Conservation (phyloP, 2,329 filamentous ascomycete species). For the Gaeumannomyces sp. region DNA sequence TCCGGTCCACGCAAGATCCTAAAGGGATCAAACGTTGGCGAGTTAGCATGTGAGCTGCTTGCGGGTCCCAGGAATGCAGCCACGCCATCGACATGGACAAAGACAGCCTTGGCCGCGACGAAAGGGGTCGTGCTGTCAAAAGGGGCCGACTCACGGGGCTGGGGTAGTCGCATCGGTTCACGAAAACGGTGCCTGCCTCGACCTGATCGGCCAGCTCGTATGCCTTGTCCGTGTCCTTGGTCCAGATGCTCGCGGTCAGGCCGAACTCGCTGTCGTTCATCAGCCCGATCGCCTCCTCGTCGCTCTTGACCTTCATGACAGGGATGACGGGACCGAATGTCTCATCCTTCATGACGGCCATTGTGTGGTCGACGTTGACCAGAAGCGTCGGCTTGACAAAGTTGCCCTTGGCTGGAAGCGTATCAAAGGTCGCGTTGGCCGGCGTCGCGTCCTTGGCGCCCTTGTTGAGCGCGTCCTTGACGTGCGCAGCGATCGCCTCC, state of each 20-base stretch:
- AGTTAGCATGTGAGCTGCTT: neutral
- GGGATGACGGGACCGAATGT: conserved; percentile 92
- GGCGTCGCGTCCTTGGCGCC: conserved; percentile 83
- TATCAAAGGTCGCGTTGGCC: conserved; percentile 68
- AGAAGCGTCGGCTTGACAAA: conserved; percentile 84
- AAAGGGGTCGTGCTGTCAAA: neutral
- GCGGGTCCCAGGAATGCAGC: conserved; percentile 8
- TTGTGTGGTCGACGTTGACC: conserved; percentile 70
- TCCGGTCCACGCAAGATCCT: conserved; percentile 94
- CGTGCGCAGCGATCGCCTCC: conserved; percentile 68
- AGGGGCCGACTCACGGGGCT: conserved; percentile 62
- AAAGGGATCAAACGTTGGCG: conserved; percentile 12
- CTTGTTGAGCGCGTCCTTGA: conserved; percentile 75
- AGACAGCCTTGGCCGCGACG: neutral
- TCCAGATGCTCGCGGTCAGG: conserved; percentile 95
- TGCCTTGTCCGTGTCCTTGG: conserved; percentile 72
- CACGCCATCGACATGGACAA: neutral
- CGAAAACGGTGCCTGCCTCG: conserved; percentile 91
- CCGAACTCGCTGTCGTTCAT: conserved; percentile 98
- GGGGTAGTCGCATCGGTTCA: conserved; percentile 90
- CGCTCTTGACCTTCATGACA: conserved; percentile 76
- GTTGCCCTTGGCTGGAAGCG: conserved; percentile 68
- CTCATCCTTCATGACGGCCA: conserved; percentile 88
- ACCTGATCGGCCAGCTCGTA: conserved; percentile 72
- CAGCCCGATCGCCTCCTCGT: conserved; percentile 71